phyloP scores from a whole-genome alignment of 163 green algal genomes.

The Trebouxiophyceae sp. region DNA sequence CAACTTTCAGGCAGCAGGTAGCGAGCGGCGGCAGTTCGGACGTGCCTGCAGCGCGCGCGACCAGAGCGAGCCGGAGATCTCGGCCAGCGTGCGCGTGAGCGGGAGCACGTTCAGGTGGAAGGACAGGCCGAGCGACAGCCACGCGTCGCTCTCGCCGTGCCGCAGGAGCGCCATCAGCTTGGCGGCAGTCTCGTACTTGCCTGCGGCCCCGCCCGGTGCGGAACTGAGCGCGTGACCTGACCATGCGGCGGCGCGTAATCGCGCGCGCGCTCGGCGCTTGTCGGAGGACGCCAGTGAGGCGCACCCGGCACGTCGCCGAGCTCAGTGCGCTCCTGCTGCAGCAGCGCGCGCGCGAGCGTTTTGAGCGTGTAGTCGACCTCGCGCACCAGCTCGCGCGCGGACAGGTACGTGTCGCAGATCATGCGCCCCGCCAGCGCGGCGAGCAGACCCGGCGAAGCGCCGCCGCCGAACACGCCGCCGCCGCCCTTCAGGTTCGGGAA shows the following conservation, averaged over 20 bases:
- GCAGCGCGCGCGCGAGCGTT: slow-evolving; percentile 66
- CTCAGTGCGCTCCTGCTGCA: slow-evolving; percentile 65
- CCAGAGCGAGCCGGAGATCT: slow-evolving; percentile 85
- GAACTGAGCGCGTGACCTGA: too few species aligned
- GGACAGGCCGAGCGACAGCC: slow-evolving; percentile 81
- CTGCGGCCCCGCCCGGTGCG: too few species aligned
- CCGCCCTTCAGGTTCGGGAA: slow-evolving; percentile 81
- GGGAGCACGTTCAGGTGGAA: slow-evolving; percentile 72
- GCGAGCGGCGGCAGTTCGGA: too few species aligned
- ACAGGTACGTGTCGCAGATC: slow-evolving; percentile 95
- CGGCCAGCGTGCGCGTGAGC: slow-evolving; percentile 77
- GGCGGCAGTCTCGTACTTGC: slow-evolving; percentile 24
- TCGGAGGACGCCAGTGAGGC: too few species aligned
- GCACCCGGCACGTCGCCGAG: slow-evolving; percentile 47
- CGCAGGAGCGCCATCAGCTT: slow-evolving; percentile 61
- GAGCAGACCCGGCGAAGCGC: slow-evolving; percentile 61
- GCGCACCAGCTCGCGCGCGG: slow-evolving; percentile 78
- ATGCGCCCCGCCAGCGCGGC: slow-evolving; percentile 55
- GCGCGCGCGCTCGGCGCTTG: too few species aligned
- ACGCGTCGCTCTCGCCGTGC: slow-evolving; percentile 84
- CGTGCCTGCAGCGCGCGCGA: slow-evolving; percentile 59
- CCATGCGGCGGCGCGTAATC: too few species aligned
- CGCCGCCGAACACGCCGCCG: slow-evolving; percentile 76
- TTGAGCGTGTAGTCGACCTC: slow-evolving; percentile 92
- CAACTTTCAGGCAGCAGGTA: too few species aligned